phyloP scores from a whole-genome alignment of 148 eudicot genomes.

The Suaeda aralocaspica region DNA sequence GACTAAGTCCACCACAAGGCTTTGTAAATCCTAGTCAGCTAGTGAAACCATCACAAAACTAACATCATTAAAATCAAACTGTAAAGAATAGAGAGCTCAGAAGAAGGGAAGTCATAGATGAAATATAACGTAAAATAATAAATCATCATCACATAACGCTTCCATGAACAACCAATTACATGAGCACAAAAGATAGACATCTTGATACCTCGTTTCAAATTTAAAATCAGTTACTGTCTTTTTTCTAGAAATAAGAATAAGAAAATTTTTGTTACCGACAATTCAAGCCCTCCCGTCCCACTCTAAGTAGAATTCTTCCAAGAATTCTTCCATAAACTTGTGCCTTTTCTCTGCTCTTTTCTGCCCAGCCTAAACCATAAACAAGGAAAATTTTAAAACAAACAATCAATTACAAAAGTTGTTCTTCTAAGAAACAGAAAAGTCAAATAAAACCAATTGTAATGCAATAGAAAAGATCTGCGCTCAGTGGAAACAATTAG shows the following conservation, averaged over 20 bases:
- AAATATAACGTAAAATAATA: no score
- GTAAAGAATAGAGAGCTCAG: neutral
- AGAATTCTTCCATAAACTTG: conserved; percentile 88
- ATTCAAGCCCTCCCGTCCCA: conserved; percentile 76
- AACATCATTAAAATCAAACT: neutral
- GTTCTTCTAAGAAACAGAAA: conserved; percentile 1
- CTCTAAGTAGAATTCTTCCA: conserved; percentile 78
- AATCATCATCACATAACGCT: neutral
- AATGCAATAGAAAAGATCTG: neutral
- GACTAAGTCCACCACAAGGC: neutral
- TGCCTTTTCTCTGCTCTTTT: conserved; percentile 82
- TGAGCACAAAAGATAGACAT: neutral
- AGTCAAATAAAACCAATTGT: neutral
- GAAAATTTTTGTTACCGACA: neutral
- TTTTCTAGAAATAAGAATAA: no score
- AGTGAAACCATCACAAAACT: neutral
- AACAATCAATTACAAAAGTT: neutral
- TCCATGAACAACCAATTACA: neutral
- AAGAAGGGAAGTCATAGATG: neutral
- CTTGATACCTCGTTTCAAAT: neutral
- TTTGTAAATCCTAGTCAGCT: neutral
- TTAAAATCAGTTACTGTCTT: no score
- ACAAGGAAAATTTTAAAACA: neutral
- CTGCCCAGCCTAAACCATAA: conserved; percentile 67
- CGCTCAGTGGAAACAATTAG: neutral